Evolutionary conservation across 352 stramenopile genomes (phyloP).

Genomic region (Phytopythium chamaehyphon): DNA sequence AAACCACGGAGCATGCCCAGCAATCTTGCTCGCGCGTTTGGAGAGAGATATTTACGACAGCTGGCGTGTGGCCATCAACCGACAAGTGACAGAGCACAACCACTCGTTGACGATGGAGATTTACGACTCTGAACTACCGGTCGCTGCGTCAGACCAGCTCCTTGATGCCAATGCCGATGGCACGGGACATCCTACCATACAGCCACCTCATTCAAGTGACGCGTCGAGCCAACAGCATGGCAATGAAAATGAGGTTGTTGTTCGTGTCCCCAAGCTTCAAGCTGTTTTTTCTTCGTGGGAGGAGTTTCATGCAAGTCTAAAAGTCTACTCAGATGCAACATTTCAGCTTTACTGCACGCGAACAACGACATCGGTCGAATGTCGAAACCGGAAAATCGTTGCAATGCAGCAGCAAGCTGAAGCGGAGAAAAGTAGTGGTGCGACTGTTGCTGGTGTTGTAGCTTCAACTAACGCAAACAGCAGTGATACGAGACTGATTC

Average conservation of each 20-base stretch:
- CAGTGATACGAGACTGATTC: constrained; percentile 33
- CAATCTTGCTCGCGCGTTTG: constrained; percentile 61
- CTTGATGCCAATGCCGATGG: neutral
- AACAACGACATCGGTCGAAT: constrained; percentile 66
- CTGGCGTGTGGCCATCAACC: constrained; percentile 68
- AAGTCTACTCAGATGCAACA: constrained; percentile 58
- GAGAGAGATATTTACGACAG: constrained; percentile 58
- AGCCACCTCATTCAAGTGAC: neutral
- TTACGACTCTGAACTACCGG: constrained; percentile 9
- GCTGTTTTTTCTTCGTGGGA: constrained; percentile 62
- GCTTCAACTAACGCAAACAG: neutral
- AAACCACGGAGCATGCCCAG: constrained; percentile 28
- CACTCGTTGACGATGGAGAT: constrained; percentile 27
- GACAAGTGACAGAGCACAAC: constrained; percentile 63
- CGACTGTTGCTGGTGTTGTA: too few relatives aligned
- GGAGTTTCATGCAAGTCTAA: constrained; percentile 53
- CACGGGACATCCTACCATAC: neutral
- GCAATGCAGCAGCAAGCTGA: constrained; percentile 26
- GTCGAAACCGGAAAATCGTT: constrained; percentile 67
- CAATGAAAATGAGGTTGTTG: constrained; percentile 36
- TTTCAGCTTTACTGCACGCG: constrained; percentile 74
- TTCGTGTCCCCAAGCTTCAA: constrained; percentile 55
- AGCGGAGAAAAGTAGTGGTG: neutral
- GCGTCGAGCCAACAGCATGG: neutral
- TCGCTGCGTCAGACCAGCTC: neutral